These are phyloP conservation scores for slime mould (Dictyostelium discoideum) DNA, from an alignment of 78 protist genomes.

Conservation along the genomic window dicty_2.7 NC_007091.3:798501-799000, in stretches of 20 bases:
- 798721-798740: background rate
- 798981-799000: too few relatives aligned
- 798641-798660: background rate
- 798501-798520: background rate
- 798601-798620: background rate
- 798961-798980: too few relatives aligned
- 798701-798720: background rate
- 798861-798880: background rate
- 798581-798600: background rate
- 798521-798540: background rate
- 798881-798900: background rate
- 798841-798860: background rate
- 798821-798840: background rate
- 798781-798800: background rate
- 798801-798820: background rate
- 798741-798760: too few relatives aligned
- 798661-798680: background rate
- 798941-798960: too few relatives aligned
- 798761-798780: too few relatives aligned
- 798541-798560: background rate
- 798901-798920: background rate
- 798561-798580: background rate
- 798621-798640: background rate
- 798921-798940: too few relatives aligned
- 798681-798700: background rate